Percentiles rank a stretch among this genome's conserved stretches.
Evolutionary conservation across 805 yeast genomes (phyloP).

Genomic region (Monosporozyma yasuniensis): DNA sequence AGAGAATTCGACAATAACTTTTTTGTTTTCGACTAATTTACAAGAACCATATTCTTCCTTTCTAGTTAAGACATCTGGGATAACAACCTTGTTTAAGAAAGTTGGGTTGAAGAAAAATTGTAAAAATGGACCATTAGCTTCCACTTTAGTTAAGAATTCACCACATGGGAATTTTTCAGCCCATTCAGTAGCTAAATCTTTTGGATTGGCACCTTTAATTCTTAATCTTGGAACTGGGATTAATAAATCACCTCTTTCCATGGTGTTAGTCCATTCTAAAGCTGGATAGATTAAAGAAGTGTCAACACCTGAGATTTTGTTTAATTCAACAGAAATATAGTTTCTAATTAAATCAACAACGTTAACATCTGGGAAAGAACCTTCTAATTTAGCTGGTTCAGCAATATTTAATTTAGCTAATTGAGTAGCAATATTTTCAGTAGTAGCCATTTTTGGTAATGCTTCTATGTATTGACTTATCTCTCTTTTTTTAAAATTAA

Average conservation of each 20-base stretch:
- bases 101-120: constrained; percentile 74
- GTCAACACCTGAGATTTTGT: constrained; percentile 65
- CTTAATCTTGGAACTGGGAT: constrained; percentile 89
- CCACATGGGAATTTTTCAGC: constrained; percentile 67
- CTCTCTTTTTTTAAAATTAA: not conserved
- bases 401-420: constrained; percentile 29
- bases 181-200: constrained; percentile 65
- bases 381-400: constrained; percentile 39
- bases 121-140: constrained; percentile 80
- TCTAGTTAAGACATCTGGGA: constrained; percentile 59
- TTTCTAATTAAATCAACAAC: constrained; percentile 84
- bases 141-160: constrained; percentile 56
- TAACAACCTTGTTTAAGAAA: constrained; percentile 55
- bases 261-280: constrained; percentile 74
- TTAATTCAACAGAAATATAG: constrained; percentile 73
- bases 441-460: not conserved
- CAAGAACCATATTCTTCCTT: constrained; percentile 57
- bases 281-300: constrained; percentile 65
- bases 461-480: not conserved
- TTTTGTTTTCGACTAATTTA: constrained; percentile 65
- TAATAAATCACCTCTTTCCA: constrained; percentile 86
- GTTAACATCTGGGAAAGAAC: constrained; percentile 68
- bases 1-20: constrained; percentile 75
- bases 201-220: constrained; percentile 71
- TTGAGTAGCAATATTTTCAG: constrained; percentile 22